A percentile compares a stretch with the other conserved stretches of the same genome.
Conservation (phyloP, 2,329 filamentous ascomycete species). For the Ophiostoma sp. region DNA sequence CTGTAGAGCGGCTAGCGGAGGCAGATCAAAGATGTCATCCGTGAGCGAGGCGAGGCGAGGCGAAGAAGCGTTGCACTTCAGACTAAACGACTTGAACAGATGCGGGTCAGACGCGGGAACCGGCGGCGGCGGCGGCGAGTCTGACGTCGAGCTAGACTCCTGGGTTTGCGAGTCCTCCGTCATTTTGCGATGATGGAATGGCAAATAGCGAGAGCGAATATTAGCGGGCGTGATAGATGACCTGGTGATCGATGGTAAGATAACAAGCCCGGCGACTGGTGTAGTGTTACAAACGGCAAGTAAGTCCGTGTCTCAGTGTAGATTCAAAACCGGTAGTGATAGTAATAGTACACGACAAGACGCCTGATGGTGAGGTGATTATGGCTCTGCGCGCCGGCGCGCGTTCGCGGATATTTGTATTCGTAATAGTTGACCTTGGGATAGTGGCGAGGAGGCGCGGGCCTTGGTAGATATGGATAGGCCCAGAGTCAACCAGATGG, state of each 20-base stretch:
- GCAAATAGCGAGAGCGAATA: no score
- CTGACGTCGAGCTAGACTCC: conserved; percentile 1
- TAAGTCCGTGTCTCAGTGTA: no score
- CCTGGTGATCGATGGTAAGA: no score
- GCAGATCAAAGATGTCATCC: conserved; percentile 67
- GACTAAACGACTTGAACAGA: conserved; percentile 26
- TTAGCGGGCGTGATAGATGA: no score
- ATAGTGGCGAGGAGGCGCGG: neutral
- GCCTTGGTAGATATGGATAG: neutral
- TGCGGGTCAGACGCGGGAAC: conserved; percentile 38
- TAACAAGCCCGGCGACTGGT: no score
- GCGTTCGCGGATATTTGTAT: neutral
- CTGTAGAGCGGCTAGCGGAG: conserved; percentile 68
- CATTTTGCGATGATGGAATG: neutral
- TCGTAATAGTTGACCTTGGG: neutral
- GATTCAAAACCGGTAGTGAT: neutral
- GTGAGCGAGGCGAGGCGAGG: conserved; percentile 28
- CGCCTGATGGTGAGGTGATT: neutral
- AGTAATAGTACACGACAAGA: neutral
- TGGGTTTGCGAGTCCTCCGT: neutral
- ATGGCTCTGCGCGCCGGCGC: conserved; percentile 11
- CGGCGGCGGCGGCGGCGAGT: conserved; percentile 39
- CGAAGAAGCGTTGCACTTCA: conserved; percentile 18
- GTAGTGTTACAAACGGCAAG: no score
- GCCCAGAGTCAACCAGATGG: neutral